Conservation (phyloP, 345 rosid species). For the Physaria fendleri region DNA sequence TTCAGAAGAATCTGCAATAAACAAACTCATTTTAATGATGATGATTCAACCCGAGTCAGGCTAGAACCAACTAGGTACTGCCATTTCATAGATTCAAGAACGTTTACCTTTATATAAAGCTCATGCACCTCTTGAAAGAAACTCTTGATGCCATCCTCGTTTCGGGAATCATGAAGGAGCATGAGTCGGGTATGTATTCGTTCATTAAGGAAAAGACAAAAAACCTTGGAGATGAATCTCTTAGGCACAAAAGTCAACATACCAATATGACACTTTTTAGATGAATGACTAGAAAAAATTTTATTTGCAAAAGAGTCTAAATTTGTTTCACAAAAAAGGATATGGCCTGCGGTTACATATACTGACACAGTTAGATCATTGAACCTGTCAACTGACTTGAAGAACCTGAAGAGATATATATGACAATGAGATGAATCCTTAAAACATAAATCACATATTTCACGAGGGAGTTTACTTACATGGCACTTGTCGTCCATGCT, state of each 20-base stretch:
- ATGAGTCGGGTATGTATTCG: constrained; percentile 73
- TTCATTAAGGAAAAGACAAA: constrained; percentile 39
- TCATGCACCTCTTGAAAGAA: constrained; percentile 44
- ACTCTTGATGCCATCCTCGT: constrained; percentile 98
- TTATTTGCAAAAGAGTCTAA: no score
- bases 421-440: background rate
- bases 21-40: background rate
- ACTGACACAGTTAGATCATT: constrained; percentile 93
- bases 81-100: background rate
- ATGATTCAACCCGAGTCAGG: background rate
- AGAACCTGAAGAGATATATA: constrained; percentile 50
- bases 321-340: no score
- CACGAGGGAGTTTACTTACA: constrained; percentile 41
- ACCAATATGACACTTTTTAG: background rate
- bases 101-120: constrained; percentile 30
- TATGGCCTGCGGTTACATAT: constrained; percentile 94
- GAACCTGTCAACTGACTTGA: constrained; percentile 87
- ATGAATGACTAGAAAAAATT: background rate
- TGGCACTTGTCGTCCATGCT: constrained; percentile 98
- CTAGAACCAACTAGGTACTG: no score
- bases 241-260: background rate
- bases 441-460: background rate
- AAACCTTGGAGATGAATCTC: background rate
- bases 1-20: constrained; percentile 73
- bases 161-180: constrained; percentile 96